These are phyloP conservation scores for Tetrahymena thermophila DNA, from an alignment of 73 alveolate species.

Conservation along the genomic window DNA sequence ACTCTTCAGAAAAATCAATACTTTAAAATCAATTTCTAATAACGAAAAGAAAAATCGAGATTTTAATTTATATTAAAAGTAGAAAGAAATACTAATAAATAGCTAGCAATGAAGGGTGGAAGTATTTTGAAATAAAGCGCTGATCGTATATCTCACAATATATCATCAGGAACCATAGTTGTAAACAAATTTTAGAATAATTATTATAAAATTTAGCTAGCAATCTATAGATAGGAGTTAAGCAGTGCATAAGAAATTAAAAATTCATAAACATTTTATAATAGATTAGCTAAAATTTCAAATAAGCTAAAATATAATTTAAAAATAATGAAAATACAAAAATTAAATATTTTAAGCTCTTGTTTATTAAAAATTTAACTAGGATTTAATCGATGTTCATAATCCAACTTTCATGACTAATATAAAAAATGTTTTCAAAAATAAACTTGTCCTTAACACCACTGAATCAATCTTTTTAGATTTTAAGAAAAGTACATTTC, in stretches of 20 bases:
- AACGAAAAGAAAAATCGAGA: not conserved
- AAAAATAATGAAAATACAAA: not conserved
- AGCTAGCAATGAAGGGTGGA: not conserved
- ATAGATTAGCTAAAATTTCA: not conserved
- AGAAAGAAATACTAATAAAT: not conserved
- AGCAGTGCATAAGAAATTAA: not conserved
- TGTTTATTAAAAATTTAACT: not conserved
- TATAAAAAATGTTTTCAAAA: conserved; percentile 1
- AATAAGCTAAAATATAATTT: too few species aligned
- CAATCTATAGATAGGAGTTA: not conserved
- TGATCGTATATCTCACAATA: not conserved
- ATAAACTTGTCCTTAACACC: conserved; percentile 21
- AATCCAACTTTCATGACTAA: not conserved
- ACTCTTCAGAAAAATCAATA: not conserved
- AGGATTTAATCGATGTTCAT: not conserved
- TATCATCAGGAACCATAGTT: not conserved
- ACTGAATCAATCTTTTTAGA: conserved; percentile 29
- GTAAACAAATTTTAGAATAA: not conserved
- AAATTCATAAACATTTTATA: not conserved
- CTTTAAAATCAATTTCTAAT: not conserved
- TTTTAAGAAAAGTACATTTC: conserved; percentile 20
- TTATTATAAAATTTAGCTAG: not conserved
- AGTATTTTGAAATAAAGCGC: not conserved
- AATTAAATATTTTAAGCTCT: not conserved
- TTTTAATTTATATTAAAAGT: not conserved